Evolutionary conservation across 164 flowering plant species (phyloP).

Genomic region (Stephania cephalantha): DNA sequence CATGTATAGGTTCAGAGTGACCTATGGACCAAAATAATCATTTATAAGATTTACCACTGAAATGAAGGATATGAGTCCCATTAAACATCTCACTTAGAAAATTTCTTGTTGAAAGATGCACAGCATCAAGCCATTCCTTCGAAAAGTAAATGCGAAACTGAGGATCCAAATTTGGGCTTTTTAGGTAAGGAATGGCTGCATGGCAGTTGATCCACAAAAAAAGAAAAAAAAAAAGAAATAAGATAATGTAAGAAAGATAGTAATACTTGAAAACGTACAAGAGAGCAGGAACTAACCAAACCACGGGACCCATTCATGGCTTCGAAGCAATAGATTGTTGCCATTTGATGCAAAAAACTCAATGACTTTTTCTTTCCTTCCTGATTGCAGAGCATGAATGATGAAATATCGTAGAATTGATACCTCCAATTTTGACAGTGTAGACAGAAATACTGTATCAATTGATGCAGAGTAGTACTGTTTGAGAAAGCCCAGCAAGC

Average conservation of each 20-base stretch:
- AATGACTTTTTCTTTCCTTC: constrained; percentile 58
- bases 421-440: constrained; percentile 60
- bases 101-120: constrained; percentile 68
- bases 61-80: constrained; percentile 83
- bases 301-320: constrained; percentile 80
- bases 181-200: constrained; percentile 84
- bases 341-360: constrained; percentile 61
- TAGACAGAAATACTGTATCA: constrained; percentile 37
- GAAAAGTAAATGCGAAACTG: constrained; percentile 76
- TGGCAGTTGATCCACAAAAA: not conserved
- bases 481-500: constrained; percentile 58
- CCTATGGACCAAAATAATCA: not conserved
- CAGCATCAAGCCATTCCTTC: constrained; percentile 78
- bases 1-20: not conserved
- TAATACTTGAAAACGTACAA: not conserved
- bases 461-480: constrained; percentile 53
- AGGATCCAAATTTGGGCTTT: constrained; percentile 71
- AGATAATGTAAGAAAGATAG: not conserved
- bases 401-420: constrained; percentile 68
- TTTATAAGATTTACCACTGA: not conserved
- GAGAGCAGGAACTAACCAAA: constrained; percentile 48
- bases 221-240: not conserved
- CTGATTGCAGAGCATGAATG: constrained; percentile 57
- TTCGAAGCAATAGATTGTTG: constrained; percentile 51
- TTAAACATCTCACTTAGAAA: constrained; percentile 75